phyloP scores from a whole-genome alignment of 169 alveolate species.

The Cryptosporidium ryanae region DNA sequence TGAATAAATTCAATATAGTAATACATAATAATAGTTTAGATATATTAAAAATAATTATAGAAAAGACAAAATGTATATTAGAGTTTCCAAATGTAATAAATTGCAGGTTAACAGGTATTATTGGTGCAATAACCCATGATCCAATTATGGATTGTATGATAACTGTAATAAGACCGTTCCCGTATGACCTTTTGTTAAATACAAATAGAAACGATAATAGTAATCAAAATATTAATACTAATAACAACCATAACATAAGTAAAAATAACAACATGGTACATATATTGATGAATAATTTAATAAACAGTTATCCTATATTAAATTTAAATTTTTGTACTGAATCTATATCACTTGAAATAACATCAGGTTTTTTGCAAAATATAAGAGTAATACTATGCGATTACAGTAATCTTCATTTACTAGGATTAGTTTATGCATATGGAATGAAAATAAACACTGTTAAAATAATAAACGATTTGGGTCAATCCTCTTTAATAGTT shows the following conservation, averaged over 20 bases:
- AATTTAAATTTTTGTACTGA: constrained; percentile 38
- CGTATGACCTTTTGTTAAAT: constrained; percentile 3
- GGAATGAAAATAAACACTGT: constrained; percentile 40
- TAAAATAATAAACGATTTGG: constrained; percentile 46
- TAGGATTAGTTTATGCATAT: constrained; percentile 57
- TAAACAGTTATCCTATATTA: constrained; percentile 1
- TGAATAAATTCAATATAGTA: constrained; percentile 33
- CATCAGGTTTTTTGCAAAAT: constrained; percentile 69
- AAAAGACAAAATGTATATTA: constrained; percentile 10
- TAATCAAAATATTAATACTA: neutral
- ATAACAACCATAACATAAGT: neutral
- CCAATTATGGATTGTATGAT: constrained; percentile 71
- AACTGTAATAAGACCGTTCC: constrained; percentile 53
- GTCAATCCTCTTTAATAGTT: constrained; percentile 48
- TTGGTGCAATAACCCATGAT: constrained; percentile 73
- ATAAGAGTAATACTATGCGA: constrained; percentile 31
- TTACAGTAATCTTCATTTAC: constrained; percentile 23
- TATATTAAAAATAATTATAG: constrained; percentile 26
- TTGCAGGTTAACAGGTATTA: constrained; percentile 29
- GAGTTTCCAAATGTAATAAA: constrained; percentile 21
- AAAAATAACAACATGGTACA: too few relatives aligned
- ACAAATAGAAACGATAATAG: neutral
- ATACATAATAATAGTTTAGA: constrained; percentile 54
- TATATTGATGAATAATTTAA: neutral
- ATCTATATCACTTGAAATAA: constrained; percentile 57